Evolutionary conservation across 305 asterid genomes (phyloP).

Genomic region (Lippia alba): DNA sequence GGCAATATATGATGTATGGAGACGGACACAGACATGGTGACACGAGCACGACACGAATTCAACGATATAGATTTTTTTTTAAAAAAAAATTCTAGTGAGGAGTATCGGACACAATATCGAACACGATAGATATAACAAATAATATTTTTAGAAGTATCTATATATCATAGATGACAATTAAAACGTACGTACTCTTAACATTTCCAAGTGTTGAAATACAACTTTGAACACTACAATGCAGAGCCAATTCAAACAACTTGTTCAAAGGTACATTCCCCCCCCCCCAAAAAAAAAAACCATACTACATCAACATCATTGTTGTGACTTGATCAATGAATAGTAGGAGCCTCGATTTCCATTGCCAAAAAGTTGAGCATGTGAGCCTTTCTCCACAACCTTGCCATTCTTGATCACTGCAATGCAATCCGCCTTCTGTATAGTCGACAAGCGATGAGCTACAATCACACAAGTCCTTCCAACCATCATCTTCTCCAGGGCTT

Average conservation of each 20-base stretch:
- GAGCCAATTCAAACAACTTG: background rate
- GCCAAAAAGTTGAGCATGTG: constrained; percentile 60
- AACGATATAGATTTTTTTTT: too few relatives aligned
- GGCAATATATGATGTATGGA: too few relatives aligned
- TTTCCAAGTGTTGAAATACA: background rate
- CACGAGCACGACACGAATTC: too few relatives aligned
- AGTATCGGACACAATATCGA: too few relatives aligned
- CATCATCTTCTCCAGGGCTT: constrained; percentile 75
- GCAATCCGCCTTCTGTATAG: constrained; percentile 71
- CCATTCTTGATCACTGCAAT: constrained; percentile 75
- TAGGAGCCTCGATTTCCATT: constrained; percentile 58
- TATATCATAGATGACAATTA: too few relatives aligned
- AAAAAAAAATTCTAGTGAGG: too few relatives aligned
- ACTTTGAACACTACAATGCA: background rate
- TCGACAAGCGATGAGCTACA: constrained; percentile 76
- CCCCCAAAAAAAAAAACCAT: background rate
- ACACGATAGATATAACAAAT: too few relatives aligned
- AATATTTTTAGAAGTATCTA: too few relatives aligned
- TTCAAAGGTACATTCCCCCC: background rate
- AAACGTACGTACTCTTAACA: background rate
- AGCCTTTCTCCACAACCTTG: constrained; percentile 77
- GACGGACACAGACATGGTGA: too few relatives aligned
- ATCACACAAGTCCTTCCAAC: constrained; percentile 65
- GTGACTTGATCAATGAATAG: constrained; percentile 59
- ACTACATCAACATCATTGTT: constrained; percentile 28